These are phyloP conservation scores for Pleomassaria siparia DNA, from an alignment of 2,329 filamentous ascomycete species.

Conservation along the genomic window DNA sequence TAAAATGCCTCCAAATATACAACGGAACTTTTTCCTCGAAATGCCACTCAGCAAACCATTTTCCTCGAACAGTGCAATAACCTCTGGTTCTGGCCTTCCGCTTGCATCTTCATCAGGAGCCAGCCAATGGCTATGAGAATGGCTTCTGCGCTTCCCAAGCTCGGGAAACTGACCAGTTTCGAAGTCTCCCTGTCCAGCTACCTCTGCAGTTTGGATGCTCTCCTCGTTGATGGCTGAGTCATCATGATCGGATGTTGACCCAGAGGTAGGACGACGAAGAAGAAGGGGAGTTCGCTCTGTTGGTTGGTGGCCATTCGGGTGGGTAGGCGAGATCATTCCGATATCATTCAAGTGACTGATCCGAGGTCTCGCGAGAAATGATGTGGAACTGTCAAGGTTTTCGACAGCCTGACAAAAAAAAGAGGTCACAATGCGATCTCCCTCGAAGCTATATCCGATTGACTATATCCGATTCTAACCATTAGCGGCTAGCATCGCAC, in stretches of 20 bases:
- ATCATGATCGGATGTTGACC: constrained; percentile 15
- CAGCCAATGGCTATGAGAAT: constrained; percentile 27
- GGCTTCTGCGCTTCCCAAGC: constrained; percentile 23
- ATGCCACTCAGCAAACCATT: constrained; percentile 38
- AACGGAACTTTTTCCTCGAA: constrained; percentile 36
- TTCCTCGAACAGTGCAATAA: constrained; percentile 27
- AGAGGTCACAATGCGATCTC: neutral
- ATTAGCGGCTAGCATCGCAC: neutral
- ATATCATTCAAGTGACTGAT: neutral
- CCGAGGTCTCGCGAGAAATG: neutral
- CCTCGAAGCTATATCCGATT: constrained; percentile 1
- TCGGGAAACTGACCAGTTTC: constrained; percentile 24
- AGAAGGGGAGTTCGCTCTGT: constrained; percentile 40
- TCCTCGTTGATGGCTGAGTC: constrained; percentile 25
- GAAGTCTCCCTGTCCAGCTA: constrained; percentile 24
- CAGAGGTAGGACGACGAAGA: constrained; percentile 22
- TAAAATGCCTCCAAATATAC: constrained; percentile 41
- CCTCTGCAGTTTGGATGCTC: constrained; percentile 21
- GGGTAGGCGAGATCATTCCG: constrained; percentile 15
- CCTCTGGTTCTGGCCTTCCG: constrained; percentile 20
- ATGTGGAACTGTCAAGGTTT: neutral
- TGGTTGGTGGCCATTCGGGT: constrained; percentile 9
- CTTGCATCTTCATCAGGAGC: constrained; percentile 23
- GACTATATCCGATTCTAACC: neutral
- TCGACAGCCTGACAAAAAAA: neutral